Evolutionary conservation across 78 protist species (phyloP), one percentile per base, ranked within the genome.

Genomic region (Thecamonas trahens): DNA sequence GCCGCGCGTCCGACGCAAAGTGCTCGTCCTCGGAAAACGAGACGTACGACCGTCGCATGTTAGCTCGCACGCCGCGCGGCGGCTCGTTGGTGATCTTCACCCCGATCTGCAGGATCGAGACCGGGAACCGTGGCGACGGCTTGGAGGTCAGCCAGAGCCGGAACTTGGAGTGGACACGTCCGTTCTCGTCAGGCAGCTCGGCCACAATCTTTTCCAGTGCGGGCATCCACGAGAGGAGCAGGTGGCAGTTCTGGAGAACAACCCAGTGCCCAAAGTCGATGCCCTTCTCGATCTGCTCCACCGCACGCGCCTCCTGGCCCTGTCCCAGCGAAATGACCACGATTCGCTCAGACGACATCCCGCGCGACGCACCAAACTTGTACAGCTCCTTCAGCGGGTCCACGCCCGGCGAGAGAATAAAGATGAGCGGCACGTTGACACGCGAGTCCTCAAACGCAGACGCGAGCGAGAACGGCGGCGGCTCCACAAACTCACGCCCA

Each of bases 11-110:
- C 34, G n/a, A n/a, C n/a, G 6, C 50, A 26, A 50, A 52, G 20
- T 31, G 31, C 65, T 29, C 58, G 42, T 6, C 6, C 11, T 53
- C 64, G 3, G 52, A 55, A 24, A 60, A 39, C 31, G 2, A 5
- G 18, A 42, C 39, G 76, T 26, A 87, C 26, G 82, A 58, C 11
- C 85, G 69, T 22, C 60, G 32, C 65, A 92, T 0, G 66, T 92
- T 92, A 6, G 82, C 60, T 3, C 75, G 73, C 31, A 93, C 49
- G n/a, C 93, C 95, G n/a, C 69, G 70, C 13, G 97, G 95, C n/a
- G 95, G 91, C 74, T 92, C 97, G 76, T 79, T 84, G 44, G 91
- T 84, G 77, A 92, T 71, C 72, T 92, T 92, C 76, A 92, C 76
- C 11, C 89, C 75, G 63, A 79, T 72, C 75, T 94, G 94, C 62